Evolutionary conservation across 441 rosid genomes (phyloP), one percentile per base, ranked within the genome.

Genomic region (Populus hybrid): DNA sequence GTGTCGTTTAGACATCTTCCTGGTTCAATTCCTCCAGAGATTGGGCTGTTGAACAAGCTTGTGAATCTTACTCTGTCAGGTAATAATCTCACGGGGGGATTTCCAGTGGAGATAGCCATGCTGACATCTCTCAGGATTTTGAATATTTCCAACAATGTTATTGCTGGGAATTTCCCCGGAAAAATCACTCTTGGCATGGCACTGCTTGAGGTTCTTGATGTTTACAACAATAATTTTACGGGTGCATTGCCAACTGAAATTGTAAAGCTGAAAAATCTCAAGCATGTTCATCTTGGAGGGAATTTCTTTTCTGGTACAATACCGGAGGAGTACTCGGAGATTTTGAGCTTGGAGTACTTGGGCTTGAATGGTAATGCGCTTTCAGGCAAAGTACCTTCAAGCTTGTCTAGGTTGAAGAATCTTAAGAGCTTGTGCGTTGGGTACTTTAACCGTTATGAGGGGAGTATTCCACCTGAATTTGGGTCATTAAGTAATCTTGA

Each of bases 381-480:
- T 31, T 81, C 84, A 53, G 93, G 94, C 2, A 76, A 79, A 2
- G 77, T 88, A 4, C 99, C 99, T 3, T 81, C 82, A 11, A 87
- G 87, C 81, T 83, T 95, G 56, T 81, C 90, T 2, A 83, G 84
- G 50, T 83, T 95, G 59, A 90, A 86, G 79, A 95, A 90, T 16
- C 89, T 93, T 0, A 82, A 29, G 81, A 78, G 72, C 33, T 63
- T 94, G 81, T 90, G 78, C 26, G 2, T 93, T 2, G 99, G 99
- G 1, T 94, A 93, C 69, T 93, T 0, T 75, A 93, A 86, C 83
- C 28, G 18, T 16, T 95, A 86, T 73, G 76, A 75, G 9, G 92
- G 99, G 4, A 91, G 88, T 9, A 83, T 95, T 69, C 98, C 99
- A 1, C 87, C 88, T n/a, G 97, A 89, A 77, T 93, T 93, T 42